Conservation (phyloP, 257 asterid genomes). For the Verbascum thapsus region DNA sequence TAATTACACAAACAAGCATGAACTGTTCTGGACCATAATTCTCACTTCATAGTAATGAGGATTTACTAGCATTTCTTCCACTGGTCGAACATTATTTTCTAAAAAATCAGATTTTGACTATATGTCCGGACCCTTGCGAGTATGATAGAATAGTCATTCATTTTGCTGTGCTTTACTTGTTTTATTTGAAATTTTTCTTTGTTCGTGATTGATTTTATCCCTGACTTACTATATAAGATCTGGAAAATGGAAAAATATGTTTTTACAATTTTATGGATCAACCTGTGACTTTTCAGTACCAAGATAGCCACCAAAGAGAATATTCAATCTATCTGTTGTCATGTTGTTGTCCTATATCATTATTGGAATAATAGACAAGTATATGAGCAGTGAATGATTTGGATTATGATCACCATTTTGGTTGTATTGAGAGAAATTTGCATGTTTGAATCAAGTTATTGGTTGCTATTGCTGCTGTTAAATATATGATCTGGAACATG, state of each 20-base stretch:
- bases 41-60: no score
- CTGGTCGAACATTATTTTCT: neutral
- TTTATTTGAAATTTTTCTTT: slow-evolving; percentile 8
- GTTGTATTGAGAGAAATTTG: neutral
- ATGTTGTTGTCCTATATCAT: slow-evolving; percentile 9
- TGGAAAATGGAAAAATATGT: slow-evolving; percentile 12
- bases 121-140: neutral
- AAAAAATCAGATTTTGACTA: slow-evolving; percentile 13
- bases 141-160: neutral
- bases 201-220: neutral
- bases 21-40: no score
- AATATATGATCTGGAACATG: neutral
- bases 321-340: neutral
- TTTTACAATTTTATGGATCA: neutral
- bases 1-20: no score
- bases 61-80: no score
- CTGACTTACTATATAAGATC: slow-evolving; percentile 5
- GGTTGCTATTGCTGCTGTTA: slow-evolving; percentile 10
- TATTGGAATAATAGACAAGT: neutral
- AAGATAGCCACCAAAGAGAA: slow-evolving; percentile 6
- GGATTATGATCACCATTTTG: neutral
- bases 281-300: neutral
- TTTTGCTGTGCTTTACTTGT: slow-evolving; percentile 3
- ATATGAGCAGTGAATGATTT: slow-evolving; percentile 11
- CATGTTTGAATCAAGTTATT: neutral